phyloP scores from a whole-genome alignment of 1,139 yeast species.

The Geotrichum europaeum region DNA sequence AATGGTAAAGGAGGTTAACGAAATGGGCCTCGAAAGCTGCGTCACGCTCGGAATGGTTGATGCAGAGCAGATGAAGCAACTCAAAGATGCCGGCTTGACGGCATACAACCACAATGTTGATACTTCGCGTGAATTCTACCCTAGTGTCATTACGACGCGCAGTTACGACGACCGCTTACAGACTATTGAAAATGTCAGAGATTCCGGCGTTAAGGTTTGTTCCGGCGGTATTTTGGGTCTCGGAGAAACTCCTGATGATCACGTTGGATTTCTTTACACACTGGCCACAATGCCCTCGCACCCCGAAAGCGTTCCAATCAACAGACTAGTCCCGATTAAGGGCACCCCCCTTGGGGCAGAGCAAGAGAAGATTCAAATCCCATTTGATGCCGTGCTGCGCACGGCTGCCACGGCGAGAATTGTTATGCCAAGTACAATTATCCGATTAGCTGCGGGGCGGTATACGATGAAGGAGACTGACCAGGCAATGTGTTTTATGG shows the following conservation, averaged over 20 bases:
- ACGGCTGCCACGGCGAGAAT: conserved; percentile 73
- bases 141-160: conserved; percentile 64
- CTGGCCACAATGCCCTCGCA: conserved; percentile 61
- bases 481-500: conserved; percentile 68
- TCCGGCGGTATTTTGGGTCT: conserved; percentile 77
- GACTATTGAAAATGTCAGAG: conserved; percentile 59
- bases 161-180: conserved; percentile 61
- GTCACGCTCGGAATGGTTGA: conserved; percentile 76
- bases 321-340: conserved; percentile 67
- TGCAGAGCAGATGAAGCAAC: conserved; percentile 50
- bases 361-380: conserved; percentile 39
- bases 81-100: conserved; percentile 66
- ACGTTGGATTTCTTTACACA: conserved; percentile 61
- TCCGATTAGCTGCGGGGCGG: conserved; percentile 75
- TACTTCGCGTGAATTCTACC: conserved; percentile 72
- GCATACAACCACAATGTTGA: conserved; percentile 80
- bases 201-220: conserved; percentile 65
- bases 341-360: conserved; percentile 66
- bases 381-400: conserved; percentile 57
- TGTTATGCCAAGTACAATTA: conserved; percentile 64
- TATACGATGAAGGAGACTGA: conserved; percentile 76
- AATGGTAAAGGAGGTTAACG: conserved; percentile 62
- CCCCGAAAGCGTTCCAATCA: conserved; percentile 80
- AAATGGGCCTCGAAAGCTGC: conserved; percentile 67
- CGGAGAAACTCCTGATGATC: conserved; percentile 70